Evolutionary conservation across 2,329 filamentous ascomycete species (phyloP).

Genomic region (Didymella exigua): DNA sequence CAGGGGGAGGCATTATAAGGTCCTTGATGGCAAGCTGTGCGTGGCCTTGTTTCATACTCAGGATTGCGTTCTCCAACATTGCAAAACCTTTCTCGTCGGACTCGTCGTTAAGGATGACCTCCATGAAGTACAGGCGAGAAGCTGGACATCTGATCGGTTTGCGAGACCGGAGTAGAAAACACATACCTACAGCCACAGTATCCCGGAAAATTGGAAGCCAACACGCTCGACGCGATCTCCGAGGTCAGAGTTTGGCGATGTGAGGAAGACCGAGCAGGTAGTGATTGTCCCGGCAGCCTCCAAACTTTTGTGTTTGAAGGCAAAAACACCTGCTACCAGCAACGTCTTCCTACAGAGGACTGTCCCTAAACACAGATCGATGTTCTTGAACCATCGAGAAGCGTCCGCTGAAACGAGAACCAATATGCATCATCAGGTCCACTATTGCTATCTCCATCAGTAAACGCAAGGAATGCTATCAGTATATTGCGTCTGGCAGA

Average conservation of each 20-base stretch:
- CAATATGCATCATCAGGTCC: conserved; percentile 5
- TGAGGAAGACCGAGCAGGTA: neutral
- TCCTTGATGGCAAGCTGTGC: conserved; percentile 16
- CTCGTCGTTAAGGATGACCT: conserved; percentile 16
- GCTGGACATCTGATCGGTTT: neutral
- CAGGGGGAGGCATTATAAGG: conserved; percentile 7
- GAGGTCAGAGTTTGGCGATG: conserved; percentile 2
- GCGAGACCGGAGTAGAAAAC: neutral
- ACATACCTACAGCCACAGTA: conserved; percentile 1
- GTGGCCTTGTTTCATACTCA: conserved; percentile 17
- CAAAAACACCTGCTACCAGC: conserved; percentile 14
- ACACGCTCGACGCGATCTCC: conserved; percentile 10
- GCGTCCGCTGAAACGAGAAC: conserved; percentile 1
- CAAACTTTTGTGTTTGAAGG: conserved; percentile 7
- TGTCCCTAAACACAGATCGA: neutral
- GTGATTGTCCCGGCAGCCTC: neutral
- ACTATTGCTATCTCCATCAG: conserved; percentile 3
- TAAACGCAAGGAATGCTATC: neutral
- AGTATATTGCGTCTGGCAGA: neutral
- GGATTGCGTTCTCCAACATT: conserved; percentile 13
- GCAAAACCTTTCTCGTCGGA: conserved; percentile 5
- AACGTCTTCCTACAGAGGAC: conserved; percentile 14
- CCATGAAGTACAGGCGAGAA: conserved; percentile 17
- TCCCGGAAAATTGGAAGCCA: conserved; percentile 33
- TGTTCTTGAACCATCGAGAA: conserved; percentile 4